Conservation (phyloP, 1,284 basidiomycete species). For the Flammula alnicola region DNA sequence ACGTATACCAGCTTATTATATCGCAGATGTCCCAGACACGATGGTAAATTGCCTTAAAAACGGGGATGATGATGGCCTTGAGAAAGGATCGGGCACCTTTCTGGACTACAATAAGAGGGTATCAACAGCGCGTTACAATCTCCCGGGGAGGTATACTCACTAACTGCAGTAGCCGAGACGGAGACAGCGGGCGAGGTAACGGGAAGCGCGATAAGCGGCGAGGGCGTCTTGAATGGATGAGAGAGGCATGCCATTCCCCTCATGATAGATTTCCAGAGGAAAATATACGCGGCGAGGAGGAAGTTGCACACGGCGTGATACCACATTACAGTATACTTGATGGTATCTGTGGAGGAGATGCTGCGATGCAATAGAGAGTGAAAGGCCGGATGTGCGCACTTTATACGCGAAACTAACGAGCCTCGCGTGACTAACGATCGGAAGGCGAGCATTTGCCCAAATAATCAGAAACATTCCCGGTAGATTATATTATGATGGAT, state of each 20-base stretch:
- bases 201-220: slow-evolving; percentile 5
- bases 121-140: not conserved
- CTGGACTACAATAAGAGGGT: not conserved
- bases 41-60: not conserved
- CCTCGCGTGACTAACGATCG: no score
- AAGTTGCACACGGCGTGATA: not conserved
- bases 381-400: not conserved
- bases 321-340: not conserved
- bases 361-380: not conserved
- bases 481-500: no score
- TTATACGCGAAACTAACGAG: not conserved
- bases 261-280: not conserved
- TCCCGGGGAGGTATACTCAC: not conserved
- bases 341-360: not conserved
- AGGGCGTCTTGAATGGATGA: not conserved
- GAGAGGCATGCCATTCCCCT: not conserved
- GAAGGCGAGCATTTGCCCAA: no score
- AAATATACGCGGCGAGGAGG: not conserved
- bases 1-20: not conserved
- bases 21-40: not conserved
- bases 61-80: not conserved
- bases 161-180: not conserved
- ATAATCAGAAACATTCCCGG: no score
- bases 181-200: slow-evolving; percentile 3
- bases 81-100: not conserved